Evolutionary conservation across 805 yeast genomes (phyloP).

Genomic region (Myxozyma neotropica): DNA sequence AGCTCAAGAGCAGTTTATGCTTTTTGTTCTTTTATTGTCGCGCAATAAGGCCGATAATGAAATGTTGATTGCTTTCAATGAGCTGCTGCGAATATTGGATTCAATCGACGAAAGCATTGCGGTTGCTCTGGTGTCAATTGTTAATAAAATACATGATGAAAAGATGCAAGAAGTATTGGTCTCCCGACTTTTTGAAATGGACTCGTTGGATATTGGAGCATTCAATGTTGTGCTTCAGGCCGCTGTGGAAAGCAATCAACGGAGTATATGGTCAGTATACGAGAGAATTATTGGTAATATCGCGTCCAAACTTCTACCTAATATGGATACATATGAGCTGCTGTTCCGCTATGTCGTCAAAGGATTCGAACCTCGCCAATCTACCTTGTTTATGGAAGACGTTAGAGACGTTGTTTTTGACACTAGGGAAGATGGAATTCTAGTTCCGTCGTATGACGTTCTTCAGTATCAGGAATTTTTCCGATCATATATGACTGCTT

Average conservation of each 20-base stretch:
- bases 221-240: conserved; percentile 31
- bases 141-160: conserved; percentile 22
- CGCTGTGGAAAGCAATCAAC: conserved; percentile 23
- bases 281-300: neutral
- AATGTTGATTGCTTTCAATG: conserved; percentile 26
- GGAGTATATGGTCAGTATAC: conserved; percentile 24
- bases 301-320: conserved; percentile 7
- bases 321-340: conserved; percentile 31
- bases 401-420: conserved; percentile 17
- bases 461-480: conserved; percentile 19
- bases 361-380: conserved; percentile 13
- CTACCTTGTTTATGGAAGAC: conserved; percentile 16
- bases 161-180: conserved; percentile 23
- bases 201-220: conserved; percentile 20
- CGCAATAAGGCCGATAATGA: conserved; percentile 29
- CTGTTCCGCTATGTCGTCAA: conserved; percentile 28
- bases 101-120: conserved; percentile 21
- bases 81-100: conserved; percentile 12
- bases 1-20: conserved; percentile 26
- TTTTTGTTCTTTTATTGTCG: conserved; percentile 21
- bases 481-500: conserved; percentile 29
- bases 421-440: neutral
- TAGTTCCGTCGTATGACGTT: conserved; percentile 19
- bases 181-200: conserved; percentile 8
- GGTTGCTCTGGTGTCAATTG: conserved; percentile 26